Percentiles rank a stretch among this genome's conserved stretches.
Conservation (phyloP, 2,329 filamentous ascomycete genomes). For the Diplodia seriata region DNA sequence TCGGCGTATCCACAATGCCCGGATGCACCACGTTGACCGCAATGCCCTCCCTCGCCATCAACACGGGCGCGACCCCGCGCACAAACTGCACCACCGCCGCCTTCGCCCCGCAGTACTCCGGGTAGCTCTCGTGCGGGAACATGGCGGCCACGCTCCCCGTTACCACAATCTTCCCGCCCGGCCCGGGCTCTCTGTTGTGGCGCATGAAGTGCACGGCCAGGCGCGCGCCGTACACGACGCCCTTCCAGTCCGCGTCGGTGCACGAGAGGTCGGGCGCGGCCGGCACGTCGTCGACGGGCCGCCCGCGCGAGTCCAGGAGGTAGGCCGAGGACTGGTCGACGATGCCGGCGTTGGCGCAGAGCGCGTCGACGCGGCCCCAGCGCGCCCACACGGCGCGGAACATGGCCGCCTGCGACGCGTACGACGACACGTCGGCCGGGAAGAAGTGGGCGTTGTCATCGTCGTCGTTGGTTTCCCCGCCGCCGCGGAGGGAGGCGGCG, state of each 20-base stretch:
- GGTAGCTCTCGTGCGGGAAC: slow-evolving; percentile 54
- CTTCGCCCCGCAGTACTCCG: slow-evolving; percentile 61
- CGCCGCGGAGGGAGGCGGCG: slow-evolving; percentile 23
- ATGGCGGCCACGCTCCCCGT: slow-evolving; percentile 55
- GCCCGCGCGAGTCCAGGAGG: slow-evolving; percentile 47
- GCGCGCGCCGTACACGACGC: slow-evolving; percentile 58
- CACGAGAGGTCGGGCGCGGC: slow-evolving; percentile 54
- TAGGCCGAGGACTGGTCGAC: slow-evolving; percentile 56
- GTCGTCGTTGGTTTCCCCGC: slow-evolving; percentile 18
- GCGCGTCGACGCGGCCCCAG: slow-evolving; percentile 57
- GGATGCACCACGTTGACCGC: slow-evolving; percentile 59
- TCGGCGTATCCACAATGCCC: slow-evolving; percentile 53
- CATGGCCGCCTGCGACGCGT: slow-evolving; percentile 52
- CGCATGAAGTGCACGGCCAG: slow-evolving; percentile 63
- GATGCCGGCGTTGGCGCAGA: slow-evolving; percentile 61
- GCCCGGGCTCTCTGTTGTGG: slow-evolving; percentile 49
- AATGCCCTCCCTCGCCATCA: slow-evolving; percentile 55
- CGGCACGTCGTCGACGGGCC: slow-evolving; percentile 45
- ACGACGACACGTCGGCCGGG: slow-evolving; percentile 55
- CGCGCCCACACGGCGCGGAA: slow-evolving; percentile 54
- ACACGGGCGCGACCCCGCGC: slow-evolving; percentile 36
- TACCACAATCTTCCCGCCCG: slow-evolving; percentile 54
- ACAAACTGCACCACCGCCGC: slow-evolving; percentile 51
- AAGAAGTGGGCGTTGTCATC: slow-evolving; percentile 47
- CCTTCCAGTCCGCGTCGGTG: slow-evolving; percentile 61